Base-by-base conservation (phyloP, 2,329 filamentous ascomycete species). In the Phaeosphaeriaceae sp. region DNA sequence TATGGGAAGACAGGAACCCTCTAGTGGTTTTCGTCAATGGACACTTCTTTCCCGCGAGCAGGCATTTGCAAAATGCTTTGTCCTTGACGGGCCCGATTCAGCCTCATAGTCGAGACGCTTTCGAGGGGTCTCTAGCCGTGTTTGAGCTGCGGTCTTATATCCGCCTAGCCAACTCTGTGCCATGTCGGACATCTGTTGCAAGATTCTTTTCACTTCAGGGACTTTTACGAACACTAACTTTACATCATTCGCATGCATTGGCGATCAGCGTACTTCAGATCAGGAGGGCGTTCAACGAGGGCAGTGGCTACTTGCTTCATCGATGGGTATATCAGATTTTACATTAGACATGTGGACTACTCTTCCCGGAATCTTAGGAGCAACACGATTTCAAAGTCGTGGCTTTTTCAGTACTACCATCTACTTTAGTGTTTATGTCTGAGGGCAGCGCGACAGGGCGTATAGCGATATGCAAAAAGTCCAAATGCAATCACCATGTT, bases 1-100 rank as follows among this genome's bases (percentile, higher is more conserved):
- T 72, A 75, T 61, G 56, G 62, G 56, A 67, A 67, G 57, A 61
- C 51, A 52, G 56, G 48, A 42, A 59, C 49, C 50, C 49, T 65
- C 5, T 62, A 59, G 36, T 27, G 22, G 11, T 44, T 15, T 21
- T 11, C 13, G 13, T 7, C 13, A 3, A 36, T 13, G 13, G 31
- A 36, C 31, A 36, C 31, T 36, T 11, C 13, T 36, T 15, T 13
- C 11, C 31, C 31, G 31, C 11, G 9, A 3, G 31, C 31, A 36
- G 31, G 31, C 31, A 36, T 5, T 11, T 36, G 9, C 13, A 11
- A 36, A 36, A 11, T 11, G 31, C 31, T 36, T 11, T 36, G 9
- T 36, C 13, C 6, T 27, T 36, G 6, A 36, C 9, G 13, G 7
- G 13, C 31, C 31, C 7, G 31, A 11, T 11, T 11, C 11, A 15